A percentile compares a stretch with the other conserved stretches of the same genome.
Conservation (phyloP, 176 grass and related monocot species). For the Carex pumila region DNA sequence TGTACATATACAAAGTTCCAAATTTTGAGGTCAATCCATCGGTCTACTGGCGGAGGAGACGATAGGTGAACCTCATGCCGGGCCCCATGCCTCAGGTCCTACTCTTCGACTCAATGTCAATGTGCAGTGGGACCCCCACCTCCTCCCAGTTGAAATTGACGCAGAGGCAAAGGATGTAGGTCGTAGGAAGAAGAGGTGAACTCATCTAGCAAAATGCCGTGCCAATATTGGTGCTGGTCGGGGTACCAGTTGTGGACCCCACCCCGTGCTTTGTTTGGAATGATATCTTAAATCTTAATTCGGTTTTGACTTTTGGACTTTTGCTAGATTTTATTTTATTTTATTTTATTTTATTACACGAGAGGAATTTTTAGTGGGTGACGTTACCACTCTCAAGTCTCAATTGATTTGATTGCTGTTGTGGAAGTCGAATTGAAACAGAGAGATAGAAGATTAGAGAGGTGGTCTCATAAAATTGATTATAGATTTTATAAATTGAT, state of each 20-base stretch:
- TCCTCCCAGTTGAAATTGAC: slow-evolving; percentile 47
- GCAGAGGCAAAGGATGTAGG: slow-evolving; percentile 49
- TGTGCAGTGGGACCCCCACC: slow-evolving; percentile 56
- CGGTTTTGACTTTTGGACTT: no score
- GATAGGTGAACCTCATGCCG: slow-evolving; percentile 71
- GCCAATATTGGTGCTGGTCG: slow-evolving; percentile 25
- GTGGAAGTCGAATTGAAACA: no score
- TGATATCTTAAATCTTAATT: no score
- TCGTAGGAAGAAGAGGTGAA: slow-evolving; percentile 21
- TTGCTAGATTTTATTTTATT: background rate
- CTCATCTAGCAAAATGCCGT: slow-evolving; percentile 54
- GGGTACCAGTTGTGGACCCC: slow-evolving; percentile 34
- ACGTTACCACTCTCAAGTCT: no score
- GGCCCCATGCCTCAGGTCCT: slow-evolving; percentile 73
- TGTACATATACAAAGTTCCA: background rate
- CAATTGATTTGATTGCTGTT: no score
- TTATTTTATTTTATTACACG: no score
- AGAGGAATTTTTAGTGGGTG: no score
- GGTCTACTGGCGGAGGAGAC: slow-evolving; percentile 24
- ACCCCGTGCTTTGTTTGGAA: slow-evolving; percentile 53
- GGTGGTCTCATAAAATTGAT: no score
- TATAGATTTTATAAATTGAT: no score
- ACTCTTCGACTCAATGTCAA: slow-evolving; percentile 50
- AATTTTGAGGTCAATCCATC: background rate
- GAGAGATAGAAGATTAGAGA: no score